These are phyloP conservation scores for Ceratocystis destructans DNA, from an alignment of 2,329 filamentous ascomycete genomes.

Conservation along the genomic window DNA sequence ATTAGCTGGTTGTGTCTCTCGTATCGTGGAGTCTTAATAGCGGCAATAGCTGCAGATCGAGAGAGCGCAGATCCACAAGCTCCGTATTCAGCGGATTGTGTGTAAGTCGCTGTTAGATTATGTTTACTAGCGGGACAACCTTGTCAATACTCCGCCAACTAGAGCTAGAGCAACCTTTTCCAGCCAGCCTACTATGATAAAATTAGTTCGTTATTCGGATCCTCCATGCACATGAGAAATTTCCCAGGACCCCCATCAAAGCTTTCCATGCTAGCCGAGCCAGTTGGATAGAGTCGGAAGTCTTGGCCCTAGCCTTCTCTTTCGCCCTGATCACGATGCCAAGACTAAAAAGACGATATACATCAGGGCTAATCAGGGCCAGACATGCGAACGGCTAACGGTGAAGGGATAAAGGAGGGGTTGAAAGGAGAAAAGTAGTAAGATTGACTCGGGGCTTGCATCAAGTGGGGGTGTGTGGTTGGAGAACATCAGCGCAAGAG, in stretches of 20 bases:
- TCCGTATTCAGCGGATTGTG: background rate
- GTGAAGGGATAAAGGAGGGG: background rate
- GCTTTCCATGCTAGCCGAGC: background rate
- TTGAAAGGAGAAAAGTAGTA: background rate
- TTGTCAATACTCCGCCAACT: background rate
- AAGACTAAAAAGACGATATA: background rate
- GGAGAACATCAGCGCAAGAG: background rate
- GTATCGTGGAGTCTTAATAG: background rate
- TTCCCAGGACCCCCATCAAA: background rate
- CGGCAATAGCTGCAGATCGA: background rate
- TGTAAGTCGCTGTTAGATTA: background rate
- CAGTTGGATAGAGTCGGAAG: background rate
- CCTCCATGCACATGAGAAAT: background rate
- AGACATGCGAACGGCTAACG: background rate
- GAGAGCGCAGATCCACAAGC: background rate
- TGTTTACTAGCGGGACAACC: background rate
- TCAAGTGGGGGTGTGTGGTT: background rate
- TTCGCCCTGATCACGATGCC: background rate
- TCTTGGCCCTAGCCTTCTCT: background rate
- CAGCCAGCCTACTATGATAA: background rate
- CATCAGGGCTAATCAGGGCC: background rate
- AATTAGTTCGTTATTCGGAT: too few relatives aligned
- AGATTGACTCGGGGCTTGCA: background rate
- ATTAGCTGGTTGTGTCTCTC: background rate
- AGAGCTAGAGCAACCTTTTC: background rate